Evolutionary conservation across 202 grass and related monocot genomes (phyloP).

Genomic region (Carex arenaria): DNA sequence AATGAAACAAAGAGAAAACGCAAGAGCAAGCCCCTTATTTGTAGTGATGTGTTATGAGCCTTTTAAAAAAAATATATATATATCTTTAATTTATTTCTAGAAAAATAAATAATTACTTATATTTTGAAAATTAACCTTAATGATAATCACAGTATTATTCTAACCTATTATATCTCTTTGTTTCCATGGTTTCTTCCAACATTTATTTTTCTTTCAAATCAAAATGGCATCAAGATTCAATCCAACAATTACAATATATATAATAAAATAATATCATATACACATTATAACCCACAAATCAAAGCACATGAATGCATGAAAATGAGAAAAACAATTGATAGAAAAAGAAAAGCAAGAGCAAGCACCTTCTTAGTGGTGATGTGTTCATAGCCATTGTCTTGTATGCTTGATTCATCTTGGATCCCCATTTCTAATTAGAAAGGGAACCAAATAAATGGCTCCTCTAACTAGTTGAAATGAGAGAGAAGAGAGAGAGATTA

Average conservation of each 20-base stretch:
- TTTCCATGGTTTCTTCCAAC: neutral
- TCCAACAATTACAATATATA: neutral
- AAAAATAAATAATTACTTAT: too few species aligned
- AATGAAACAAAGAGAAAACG: too few species aligned
- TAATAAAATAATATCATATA: neutral
- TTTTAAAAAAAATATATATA: too few species aligned
- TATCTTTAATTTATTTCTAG: too few species aligned
- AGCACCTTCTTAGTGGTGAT: neutral
- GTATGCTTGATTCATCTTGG: neutral
- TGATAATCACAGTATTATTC: too few species aligned
- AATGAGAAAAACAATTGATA: neutral
- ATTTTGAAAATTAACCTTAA: too few species aligned
- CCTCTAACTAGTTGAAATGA: slow-evolving; percentile 7
- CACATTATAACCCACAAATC: neutral
- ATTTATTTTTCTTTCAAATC: neutral
- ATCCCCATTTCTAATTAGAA: slow-evolving; percentile 11
- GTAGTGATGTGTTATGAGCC: too few species aligned
- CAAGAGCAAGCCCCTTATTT: too few species aligned
- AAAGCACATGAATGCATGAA: neutral
- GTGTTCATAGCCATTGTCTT: neutral
- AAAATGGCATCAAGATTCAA: neutral
- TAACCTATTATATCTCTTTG: too few species aligned
- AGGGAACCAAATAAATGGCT: neutral
- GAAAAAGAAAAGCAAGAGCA: neutral
- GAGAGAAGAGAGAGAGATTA: neutral